phyloP scores from a whole-genome alignment of 129 eudicot species.

The Artemisia argyi region DNA sequence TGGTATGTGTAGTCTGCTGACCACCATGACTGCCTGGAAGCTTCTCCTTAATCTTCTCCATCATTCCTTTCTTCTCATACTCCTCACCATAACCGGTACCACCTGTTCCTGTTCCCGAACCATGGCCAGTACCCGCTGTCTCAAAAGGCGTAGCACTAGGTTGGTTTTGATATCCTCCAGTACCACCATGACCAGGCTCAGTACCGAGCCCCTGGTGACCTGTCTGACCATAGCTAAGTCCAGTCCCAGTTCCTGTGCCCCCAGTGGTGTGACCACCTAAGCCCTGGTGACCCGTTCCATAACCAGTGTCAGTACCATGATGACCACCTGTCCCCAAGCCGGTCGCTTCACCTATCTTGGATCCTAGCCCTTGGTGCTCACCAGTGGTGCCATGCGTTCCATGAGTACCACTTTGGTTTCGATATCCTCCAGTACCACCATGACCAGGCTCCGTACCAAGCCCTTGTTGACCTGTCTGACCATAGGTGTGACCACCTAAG shows the following conservation, averaged over 20 bases:
- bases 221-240: conserved; percentile 7
- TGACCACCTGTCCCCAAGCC: not conserved
- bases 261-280: conserved; percentile 1
- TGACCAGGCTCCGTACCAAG: conserved; percentile 10
- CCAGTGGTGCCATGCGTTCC: conserved; percentile 14
- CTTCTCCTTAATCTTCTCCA: conserved; percentile 59
- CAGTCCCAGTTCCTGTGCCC: conserved; percentile 1
- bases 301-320: not conserved
- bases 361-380: conserved; percentile 19
- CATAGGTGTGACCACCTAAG: not conserved
- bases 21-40: conserved; percentile 40
- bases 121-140: not conserved
- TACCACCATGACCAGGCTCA: not conserved
- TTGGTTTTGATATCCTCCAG: conserved; percentile 22
- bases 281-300: not conserved
- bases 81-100: conserved; percentile 15
- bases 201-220: conserved; percentile 22
- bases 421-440: not conserved
- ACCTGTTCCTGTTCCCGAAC: not conserved
- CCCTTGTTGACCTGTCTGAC: conserved; percentile 13
- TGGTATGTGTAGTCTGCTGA: conserved; percentile 1
- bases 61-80: conserved; percentile 61
- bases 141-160: conserved; percentile 25
- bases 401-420: conserved; percentile 17
- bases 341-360: not conserved